Evolutionary conservation across 768 basidiomycete genomes (phyloP), one percentile per base, ranked within the genome.

Genomic region (Rhodotorula kratochvilovae): DNA sequence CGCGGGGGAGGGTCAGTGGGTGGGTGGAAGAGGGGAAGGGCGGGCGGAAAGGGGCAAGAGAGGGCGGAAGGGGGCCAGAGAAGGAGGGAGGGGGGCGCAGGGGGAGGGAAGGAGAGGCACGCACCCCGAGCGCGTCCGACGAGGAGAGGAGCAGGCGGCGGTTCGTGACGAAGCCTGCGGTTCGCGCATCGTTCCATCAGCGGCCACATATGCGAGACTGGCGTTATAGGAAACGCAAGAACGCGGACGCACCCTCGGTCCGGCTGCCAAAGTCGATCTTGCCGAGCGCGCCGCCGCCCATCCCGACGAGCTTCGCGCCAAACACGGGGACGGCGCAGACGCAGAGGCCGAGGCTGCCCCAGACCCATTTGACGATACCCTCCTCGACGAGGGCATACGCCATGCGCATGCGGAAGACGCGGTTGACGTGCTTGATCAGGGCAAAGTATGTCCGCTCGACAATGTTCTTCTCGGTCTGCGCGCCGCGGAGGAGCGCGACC

Each of bases 91-190:
- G n/a, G n/a, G n/a, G n/a, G n/a, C n/a, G n/a, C n/a, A n/a, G n/a
- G n/a, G n/a, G n/a, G 25, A 50, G 10, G 25, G 48, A 17, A 50
- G 23, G 8, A 31, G 54, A 29, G 29, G 36, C 27, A 59, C 42
- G 39, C 19, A 59, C 58, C 27, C 93, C 93, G 76, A 97, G 90
- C 2, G 95, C 95, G 82, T 98, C 95, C 87, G 74, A 68, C 29
- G 68, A 45, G 35, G 74, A 71, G 13, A 79, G 70, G 3, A 79
- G 67, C 25, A 79, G 76, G 16, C 78, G 60, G 1, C 78, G 84
- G 79, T 99, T 99, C n/a, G 95, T 98, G 25, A 99, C 90, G 78
- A 98, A 97, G 61, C 92, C 93, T n/a, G n/a, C n/a, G n/a, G n/a
- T n/a, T n/a, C n/a, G n/a, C n/a, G 6, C 5, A 61, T n/a, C n/a